A percentile compares a stretch with the other conserved stretches of the same genome.
Evolutionary conservation across 176 grass and related monocot species (phyloP).

Genomic region (Raddia distichophylla): DNA sequence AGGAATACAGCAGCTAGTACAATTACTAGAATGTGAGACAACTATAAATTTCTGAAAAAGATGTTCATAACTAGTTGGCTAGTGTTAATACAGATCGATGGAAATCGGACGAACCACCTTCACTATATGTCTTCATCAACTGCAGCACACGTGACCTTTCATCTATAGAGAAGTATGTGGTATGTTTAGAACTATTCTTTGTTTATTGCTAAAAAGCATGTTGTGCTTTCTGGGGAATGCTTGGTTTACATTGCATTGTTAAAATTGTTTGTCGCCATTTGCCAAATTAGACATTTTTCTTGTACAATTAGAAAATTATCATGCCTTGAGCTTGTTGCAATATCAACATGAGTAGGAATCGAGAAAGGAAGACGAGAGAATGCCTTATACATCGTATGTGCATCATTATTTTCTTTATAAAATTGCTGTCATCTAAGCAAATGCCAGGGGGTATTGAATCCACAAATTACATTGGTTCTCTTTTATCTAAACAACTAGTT

Average conservation of each 20-base stretch:
- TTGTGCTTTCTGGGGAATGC: not conserved
- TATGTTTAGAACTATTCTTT: constrained; percentile 54
- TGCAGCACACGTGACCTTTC: constrained; percentile 91
- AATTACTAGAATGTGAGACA: too few species aligned
- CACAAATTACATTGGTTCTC: constrained; percentile 1
- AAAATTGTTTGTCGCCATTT: not conserved
- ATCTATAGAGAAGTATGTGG: constrained; percentile 94
- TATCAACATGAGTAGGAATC: not conserved
- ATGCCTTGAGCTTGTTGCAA: not conserved
- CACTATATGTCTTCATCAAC: constrained; percentile 93
- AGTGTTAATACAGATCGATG: constrained; percentile 63
- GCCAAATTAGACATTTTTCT: not conserved
- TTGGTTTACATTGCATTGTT: not conserved
- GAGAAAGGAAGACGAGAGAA: not conserved
- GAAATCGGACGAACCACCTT: constrained; percentile 71
- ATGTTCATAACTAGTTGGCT: constrained; percentile 33
- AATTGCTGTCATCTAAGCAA: not conserved
- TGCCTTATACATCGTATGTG: not conserved
- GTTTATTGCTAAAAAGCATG: not conserved
- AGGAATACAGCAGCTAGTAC: not conserved
- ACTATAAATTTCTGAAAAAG: not conserved
- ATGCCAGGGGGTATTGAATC: constrained; percentile 15
- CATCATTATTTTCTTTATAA: not conserved
- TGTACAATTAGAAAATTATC: not conserved
- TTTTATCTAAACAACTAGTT: not conserved